These are phyloP conservation scores for Lachnellula hyalina DNA, from an alignment of 2,329 filamentous ascomycete species.

Conservation along the genomic window DNA sequence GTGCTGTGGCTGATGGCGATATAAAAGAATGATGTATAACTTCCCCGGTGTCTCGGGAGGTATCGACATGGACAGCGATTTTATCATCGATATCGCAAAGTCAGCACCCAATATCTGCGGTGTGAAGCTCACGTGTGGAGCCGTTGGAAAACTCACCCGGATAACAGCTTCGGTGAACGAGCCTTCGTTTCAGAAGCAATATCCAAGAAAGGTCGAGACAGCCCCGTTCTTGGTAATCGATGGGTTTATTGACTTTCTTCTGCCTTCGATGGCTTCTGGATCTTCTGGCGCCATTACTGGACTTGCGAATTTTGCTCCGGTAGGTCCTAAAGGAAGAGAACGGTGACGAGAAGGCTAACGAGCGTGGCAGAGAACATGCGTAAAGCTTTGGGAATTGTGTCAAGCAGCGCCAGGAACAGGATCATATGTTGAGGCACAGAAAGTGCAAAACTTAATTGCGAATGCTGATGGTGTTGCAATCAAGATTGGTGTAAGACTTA, in stretches of 20 bases:
- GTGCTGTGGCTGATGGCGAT: neutral
- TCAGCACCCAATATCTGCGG: slow-evolving; percentile 22
- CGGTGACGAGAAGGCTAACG: neutral
- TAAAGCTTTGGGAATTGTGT: slow-evolving; percentile 14
- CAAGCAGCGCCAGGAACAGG: slow-evolving; percentile 1
- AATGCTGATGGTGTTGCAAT: slow-evolving; percentile 20
- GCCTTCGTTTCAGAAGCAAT: slow-evolving; percentile 6
- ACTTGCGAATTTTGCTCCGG: slow-evolving; percentile 14
- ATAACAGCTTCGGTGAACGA: slow-evolving; percentile 16
- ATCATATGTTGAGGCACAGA: slow-evolving; percentile 11
- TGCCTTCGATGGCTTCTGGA: slow-evolving; percentile 24
- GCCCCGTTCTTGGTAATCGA: slow-evolving; percentile 22
- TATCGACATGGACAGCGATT: slow-evolving; percentile 23
- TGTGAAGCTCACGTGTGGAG: slow-evolving; percentile 20
- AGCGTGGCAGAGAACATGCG: slow-evolving; percentile 10
- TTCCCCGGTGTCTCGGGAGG: slow-evolving; percentile 21
- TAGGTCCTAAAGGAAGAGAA: neutral
- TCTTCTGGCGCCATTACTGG: slow-evolving; percentile 12
- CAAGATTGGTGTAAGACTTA: slow-evolving; percentile 15
- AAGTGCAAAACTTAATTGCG: slow-evolving; percentile 18
- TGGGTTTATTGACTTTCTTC: slow-evolving; percentile 28
- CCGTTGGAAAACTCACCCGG: slow-evolving; percentile 21
- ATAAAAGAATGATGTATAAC: slow-evolving; percentile 23
- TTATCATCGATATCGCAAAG: slow-evolving; percentile 19
- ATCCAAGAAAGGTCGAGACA: slow-evolving; percentile 4